phyloP scores from a whole-genome alignment of 2,329 filamentous ascomycete species.

The Lomentospora prolificans region DNA sequence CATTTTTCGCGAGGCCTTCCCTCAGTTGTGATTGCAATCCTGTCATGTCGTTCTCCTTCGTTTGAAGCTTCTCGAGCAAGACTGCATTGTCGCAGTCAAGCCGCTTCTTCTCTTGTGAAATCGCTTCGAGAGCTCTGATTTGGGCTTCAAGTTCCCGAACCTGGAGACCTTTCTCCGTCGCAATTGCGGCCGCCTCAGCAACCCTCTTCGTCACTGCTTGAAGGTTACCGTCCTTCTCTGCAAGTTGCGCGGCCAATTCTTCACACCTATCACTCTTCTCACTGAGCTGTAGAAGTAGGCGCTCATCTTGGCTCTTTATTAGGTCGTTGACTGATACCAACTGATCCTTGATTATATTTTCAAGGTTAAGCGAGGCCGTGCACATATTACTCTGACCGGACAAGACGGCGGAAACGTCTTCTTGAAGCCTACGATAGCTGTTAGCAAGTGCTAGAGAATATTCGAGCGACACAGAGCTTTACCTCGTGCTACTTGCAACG shows the following conservation, averaged over 20 bases:
- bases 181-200: conserved; percentile 7
- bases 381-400: conserved; percentile 1
- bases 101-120: conserved; percentile 12
- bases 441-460: background rate
- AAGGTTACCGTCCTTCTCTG: background rate
- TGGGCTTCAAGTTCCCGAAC: conserved; percentile 14
- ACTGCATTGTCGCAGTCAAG: conserved; percentile 12
- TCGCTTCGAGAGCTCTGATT: conserved; percentile 12
- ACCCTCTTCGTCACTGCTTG: conserved; percentile 4
- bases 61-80: conserved; percentile 14
- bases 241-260: conserved; percentile 5
- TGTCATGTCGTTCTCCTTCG: conserved; percentile 9
- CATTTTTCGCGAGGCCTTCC: conserved; percentile 4
- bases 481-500: background rate
- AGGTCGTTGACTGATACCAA: background rate
- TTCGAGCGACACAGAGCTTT: background rate
- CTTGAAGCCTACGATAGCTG: background rate
- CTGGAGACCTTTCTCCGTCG: conserved; percentile 11
- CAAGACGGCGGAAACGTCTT: background rate
- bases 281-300: background rate
- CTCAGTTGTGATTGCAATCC: conserved; percentile 1
- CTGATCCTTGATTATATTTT: conserved; percentile 3
- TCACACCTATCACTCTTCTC: conserved; percentile 10
- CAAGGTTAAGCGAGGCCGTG: background rate
- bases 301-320: conserved; percentile 5